A percentile compares a stretch with the other conserved stretches of the same genome.
phyloP scores from a whole-genome alignment of 208 protist genomes.

The Leishmania braziliensis region DNA sequence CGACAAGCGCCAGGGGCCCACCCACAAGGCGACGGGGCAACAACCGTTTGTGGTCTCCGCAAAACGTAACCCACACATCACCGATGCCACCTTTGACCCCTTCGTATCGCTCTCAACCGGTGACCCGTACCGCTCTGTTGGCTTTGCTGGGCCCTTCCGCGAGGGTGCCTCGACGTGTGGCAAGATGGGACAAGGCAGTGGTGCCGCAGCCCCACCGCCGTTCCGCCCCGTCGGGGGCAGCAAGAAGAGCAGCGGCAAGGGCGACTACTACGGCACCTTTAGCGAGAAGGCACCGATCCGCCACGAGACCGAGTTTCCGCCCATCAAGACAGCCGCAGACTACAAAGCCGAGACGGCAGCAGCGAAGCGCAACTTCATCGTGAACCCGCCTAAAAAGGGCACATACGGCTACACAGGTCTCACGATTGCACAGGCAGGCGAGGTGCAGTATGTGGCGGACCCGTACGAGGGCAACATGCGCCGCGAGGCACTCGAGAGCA shows the following conservation, averaged over 20 bases:
- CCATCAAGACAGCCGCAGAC: slow-evolving; percentile 40
- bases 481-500: slow-evolving; percentile 37
- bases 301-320: slow-evolving; percentile 85
- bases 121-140: slow-evolving; percentile 65
- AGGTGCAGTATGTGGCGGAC: slow-evolving; percentile 86
- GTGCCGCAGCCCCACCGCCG: slow-evolving; percentile 23
- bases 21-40: slow-evolving; percentile 14
- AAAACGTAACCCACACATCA: slow-evolving; percentile 75
- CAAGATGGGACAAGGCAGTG: slow-evolving; percentile 1
- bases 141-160: slow-evolving; percentile 54
- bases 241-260: slow-evolving; percentile 84
- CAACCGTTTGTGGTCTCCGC: slow-evolving; percentile 75
- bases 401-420: slow-evolving; percentile 88
- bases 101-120: slow-evolving; percentile 78
- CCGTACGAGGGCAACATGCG: slow-evolving; percentile 56
- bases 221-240: slow-evolving; percentile 63
- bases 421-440: slow-evolving; percentile 73
- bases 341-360: slow-evolving; percentile 30
- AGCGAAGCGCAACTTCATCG: slow-evolving; percentile 69
- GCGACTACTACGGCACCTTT: slow-evolving; percentile 91
- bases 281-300: slow-evolving; percentile 60
- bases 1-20: slow-evolving; percentile 63
- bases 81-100: slow-evolving; percentile 66
- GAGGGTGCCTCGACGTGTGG: slow-evolving; percentile 5
- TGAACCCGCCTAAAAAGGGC: slow-evolving; percentile 89